Conservation (phyloP, 768 basidiomycete genomes). For the Exidia glandulosa region DNA sequence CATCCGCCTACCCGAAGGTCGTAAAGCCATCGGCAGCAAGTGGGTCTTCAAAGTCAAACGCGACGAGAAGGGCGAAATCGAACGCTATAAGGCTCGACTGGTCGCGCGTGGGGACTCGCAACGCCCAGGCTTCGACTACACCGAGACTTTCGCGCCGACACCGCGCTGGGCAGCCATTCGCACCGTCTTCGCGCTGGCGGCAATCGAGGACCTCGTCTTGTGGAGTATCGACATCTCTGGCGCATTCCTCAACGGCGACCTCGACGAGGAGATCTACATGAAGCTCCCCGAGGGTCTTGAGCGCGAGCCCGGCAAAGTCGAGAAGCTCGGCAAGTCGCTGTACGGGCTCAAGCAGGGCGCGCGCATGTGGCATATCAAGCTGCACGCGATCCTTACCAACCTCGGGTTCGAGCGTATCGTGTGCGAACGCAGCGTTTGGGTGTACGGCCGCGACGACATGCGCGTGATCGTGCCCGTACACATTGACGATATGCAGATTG, state of each 20-base stretch:
- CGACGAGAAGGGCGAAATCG: slow-evolving; percentile 13
- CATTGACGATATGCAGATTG: slow-evolving; percentile 21
- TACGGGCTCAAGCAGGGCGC: slow-evolving; percentile 18
- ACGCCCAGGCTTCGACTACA: slow-evolving; percentile 18
- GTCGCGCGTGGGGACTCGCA: slow-evolving; percentile 27
- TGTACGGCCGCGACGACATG: neutral
- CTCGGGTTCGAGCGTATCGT: slow-evolving; percentile 10
- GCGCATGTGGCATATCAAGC: slow-evolving; percentile 18
- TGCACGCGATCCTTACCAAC: slow-evolving; percentile 11
- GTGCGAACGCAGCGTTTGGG: slow-evolving; percentile 16
- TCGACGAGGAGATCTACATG: slow-evolving; percentile 26
- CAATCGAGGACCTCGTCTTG: slow-evolving; percentile 7
- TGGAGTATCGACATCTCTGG: slow-evolving; percentile 19
- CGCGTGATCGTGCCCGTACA: slow-evolving; percentile 16
- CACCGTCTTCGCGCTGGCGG: slow-evolving; percentile 16
- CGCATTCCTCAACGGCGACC: slow-evolving; percentile 19
- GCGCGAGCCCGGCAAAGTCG: neutral
- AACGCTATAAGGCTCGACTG: slow-evolving; percentile 21
- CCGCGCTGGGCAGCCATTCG: slow-evolving; percentile 14
- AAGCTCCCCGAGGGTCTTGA: slow-evolving; percentile 15
- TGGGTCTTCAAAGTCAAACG: slow-evolving; percentile 24
- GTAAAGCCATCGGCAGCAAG: slow-evolving; percentile 15
- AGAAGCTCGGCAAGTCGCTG: slow-evolving; percentile 3
- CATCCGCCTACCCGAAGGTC: slow-evolving; percentile 12
- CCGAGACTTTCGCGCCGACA: slow-evolving; percentile 18